Evolutionary conservation across 495 filamentous ascomycete genomes (phyloP).

Genomic region (Acidiella bohemica): DNA sequence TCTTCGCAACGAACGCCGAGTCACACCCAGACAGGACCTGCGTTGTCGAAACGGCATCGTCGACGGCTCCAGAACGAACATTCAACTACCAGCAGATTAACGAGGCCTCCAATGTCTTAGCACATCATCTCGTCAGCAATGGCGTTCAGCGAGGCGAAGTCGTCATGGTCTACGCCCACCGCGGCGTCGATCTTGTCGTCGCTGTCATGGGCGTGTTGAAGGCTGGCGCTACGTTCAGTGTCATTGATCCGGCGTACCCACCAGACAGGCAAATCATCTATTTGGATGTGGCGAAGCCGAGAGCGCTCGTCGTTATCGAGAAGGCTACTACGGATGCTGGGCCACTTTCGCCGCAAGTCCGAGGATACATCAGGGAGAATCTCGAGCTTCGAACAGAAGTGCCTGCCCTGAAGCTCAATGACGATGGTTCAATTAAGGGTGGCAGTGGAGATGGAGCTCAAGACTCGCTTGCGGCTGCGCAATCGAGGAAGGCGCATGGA

Average conservation of each 20-base stretch:
- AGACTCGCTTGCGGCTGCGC: constrained; percentile 50
- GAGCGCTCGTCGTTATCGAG: constrained; percentile 65
- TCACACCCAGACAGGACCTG: constrained; percentile 65
- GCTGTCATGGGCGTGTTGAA: constrained; percentile 47
- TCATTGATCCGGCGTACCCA: constrained; percentile 83
- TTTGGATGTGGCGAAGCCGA: constrained; percentile 73
- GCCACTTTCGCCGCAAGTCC: constrained; percentile 51
- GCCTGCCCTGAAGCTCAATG: constrained; percentile 57
- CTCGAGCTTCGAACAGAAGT: constrained; percentile 62
- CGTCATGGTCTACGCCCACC: constrained; percentile 83
- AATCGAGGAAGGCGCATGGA: constrained; percentile 38
- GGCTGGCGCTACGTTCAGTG: constrained; percentile 59
- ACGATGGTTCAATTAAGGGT: constrained; percentile 62
- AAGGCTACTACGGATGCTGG: constrained; percentile 68
- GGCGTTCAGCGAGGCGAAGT: constrained; percentile 74
- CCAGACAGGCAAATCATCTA: constrained; percentile 80
- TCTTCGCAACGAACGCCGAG: constrained; percentile 57
- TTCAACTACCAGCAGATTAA: constrained; percentile 88
- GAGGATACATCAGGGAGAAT: constrained; percentile 59
- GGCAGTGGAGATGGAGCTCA: constrained; percentile 45
- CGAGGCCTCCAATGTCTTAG: constrained; percentile 68
- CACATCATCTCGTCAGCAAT: constrained; percentile 58
- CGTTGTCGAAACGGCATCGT: constrained; percentile 67
- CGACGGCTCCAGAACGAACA: constrained; percentile 41
- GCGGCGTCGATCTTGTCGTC: constrained; percentile 60